Conservation (phyloP, 2,329 filamentous ascomycete genomes). For the Curvularia lunata region DNA sequence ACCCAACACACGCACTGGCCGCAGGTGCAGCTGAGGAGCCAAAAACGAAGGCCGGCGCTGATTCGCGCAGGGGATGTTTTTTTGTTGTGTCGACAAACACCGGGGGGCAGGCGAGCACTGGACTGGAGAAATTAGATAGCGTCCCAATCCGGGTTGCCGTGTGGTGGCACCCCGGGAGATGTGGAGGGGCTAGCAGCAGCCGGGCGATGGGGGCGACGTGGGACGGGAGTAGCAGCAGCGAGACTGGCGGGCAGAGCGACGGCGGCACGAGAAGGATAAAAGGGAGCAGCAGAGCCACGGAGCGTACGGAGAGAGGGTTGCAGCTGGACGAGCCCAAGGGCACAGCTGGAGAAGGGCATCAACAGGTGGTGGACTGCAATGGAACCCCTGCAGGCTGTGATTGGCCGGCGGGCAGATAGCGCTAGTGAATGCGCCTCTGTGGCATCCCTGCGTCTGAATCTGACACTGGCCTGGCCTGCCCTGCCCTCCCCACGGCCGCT, state of each 20-base stretch:
- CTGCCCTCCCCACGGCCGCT: not conserved
- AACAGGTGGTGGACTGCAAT: slow-evolving; percentile 6
- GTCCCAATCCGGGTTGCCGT: slow-evolving; percentile 29
- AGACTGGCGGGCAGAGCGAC: too few relatives aligned
- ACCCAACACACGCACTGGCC: slow-evolving; percentile 32
- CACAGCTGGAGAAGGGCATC: slow-evolving; percentile 18
- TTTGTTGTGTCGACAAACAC: slow-evolving; percentile 20
- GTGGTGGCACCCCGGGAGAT: slow-evolving; percentile 26
- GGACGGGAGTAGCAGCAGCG: not conserved
- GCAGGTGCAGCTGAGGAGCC: slow-evolving; percentile 28
- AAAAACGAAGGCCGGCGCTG: slow-evolving; percentile 20
- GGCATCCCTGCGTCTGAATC: slow-evolving; percentile 22
- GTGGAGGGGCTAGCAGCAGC: slow-evolving; percentile 27
- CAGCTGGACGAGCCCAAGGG: slow-evolving; percentile 19
- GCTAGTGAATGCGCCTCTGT: slow-evolving; percentile 18
- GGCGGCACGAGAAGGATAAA: not conserved
- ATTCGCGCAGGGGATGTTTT: slow-evolving; percentile 18
- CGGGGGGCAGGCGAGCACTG: slow-evolving; percentile 8
- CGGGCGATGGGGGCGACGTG: slow-evolving; percentile 1
- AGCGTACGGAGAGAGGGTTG: not conserved
- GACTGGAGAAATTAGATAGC: slow-evolving; percentile 38
- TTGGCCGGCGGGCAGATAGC: slow-evolving; percentile 20
- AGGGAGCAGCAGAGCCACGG: slow-evolving; percentile 5
- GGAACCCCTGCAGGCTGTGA: slow-evolving; percentile 20
- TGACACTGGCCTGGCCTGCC: slow-evolving; percentile 17